Base-by-base conservation (phyloP, 768 basidiomycete species). In the Pleurotus sapidus region DNA sequence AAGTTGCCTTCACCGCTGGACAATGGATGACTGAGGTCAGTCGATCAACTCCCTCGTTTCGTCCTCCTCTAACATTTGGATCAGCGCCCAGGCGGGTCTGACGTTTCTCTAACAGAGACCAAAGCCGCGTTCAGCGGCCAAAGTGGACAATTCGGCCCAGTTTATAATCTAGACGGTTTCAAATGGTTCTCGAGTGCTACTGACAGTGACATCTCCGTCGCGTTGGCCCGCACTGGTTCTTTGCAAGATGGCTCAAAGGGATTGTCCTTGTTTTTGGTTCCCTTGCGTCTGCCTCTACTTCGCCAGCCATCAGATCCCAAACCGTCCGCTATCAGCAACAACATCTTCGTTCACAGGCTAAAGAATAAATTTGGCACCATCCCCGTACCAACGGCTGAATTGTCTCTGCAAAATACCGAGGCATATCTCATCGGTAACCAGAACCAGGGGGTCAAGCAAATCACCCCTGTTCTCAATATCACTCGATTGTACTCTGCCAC, bases 151-250 rank as follows among this genome's bases (percentile, higher is more conserved):
- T 73, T 81, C 56, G 87, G 87, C 17, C 72, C 79, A 2, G 69
- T 75, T 49, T 88, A 88, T 66, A 72, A 64, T 17, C 67, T 91
- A 18, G 74, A 90, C 60, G 88, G 89, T 3, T 82, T 91, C 67
- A 91, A 91, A 71, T 91, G 89, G 89, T 91, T 91, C 69, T 90
- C 89, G 14, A 89, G 87, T 62, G 91, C 91, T 1, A 89, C 89
- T 0, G 91, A 92, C 62, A 83, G 86, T 60, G 75, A 92, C 58
- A 73, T 91, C 7, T 80, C 88, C 0, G 76, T 92, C 23, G 88
- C 87, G 1, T 73, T 92, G 4, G 91, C 88, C 4, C 85, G 89
- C 38, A 91, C 89, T 1, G 89, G 87, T 0, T 68, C 81, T 0
- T 58, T 66, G 24, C 61, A 73, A 48, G 69, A 75, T 11, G 89